Evolutionary conservation across 1,284 basidiomycete species (phyloP).

Genomic region (Sporisorium exsertum): DNA sequence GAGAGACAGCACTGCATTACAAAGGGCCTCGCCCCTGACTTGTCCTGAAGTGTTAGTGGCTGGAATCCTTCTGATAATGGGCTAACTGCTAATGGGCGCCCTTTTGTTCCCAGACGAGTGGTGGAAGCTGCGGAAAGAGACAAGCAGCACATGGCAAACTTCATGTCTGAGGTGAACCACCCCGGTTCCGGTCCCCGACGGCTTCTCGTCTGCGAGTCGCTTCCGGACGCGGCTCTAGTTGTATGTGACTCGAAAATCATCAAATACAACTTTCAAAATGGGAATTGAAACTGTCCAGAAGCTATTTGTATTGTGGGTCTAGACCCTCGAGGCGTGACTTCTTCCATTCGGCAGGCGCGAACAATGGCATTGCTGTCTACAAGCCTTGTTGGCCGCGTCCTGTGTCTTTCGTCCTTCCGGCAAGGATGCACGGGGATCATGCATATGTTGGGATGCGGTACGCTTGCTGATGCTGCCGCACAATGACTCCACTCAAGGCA

Average conservation of each 20-base stretch:
- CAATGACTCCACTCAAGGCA: neutral
- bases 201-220: neutral
- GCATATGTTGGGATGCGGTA: slow-evolving; percentile 1
- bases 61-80: neutral
- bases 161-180: neutral
- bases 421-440: too few species aligned
- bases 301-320: neutral
- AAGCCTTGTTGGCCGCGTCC: too few species aligned
- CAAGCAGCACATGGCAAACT: neutral
- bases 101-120: neutral
- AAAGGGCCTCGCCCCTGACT: too few species aligned
- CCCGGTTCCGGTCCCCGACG: neutral
- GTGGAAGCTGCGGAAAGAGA: neutral
- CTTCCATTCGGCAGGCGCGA: neutral
- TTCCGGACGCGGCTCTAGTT: neutral
- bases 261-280: neutral
- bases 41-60: too few species aligned
- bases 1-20: too few species aligned
- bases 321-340: neutral
- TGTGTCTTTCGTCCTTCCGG: too few species aligned
- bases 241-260: neutral
- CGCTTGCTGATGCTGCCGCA: neutral
- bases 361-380: neutral
- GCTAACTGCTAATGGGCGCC: neutral
- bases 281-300: neutral